Percentiles rank a stretch among this genome's conserved stretches.
Conservation (phyloP, 1,139 yeast species). For the Williopsis jadinii region DNA sequence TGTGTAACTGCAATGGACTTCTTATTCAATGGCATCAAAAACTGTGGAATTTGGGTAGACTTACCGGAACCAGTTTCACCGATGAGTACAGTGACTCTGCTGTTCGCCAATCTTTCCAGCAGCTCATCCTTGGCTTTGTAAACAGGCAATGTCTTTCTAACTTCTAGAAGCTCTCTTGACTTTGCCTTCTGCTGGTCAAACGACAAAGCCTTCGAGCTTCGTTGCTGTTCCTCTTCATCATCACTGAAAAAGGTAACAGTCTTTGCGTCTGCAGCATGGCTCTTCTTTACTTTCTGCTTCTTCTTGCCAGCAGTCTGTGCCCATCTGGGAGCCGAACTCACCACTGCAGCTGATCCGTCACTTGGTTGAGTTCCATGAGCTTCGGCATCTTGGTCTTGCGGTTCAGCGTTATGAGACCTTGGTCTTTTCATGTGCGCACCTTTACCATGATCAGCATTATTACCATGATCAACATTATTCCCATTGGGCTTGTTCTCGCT, state of each 20-base stretch:
- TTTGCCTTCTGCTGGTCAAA: conserved; percentile 27
- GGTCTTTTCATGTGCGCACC: too few species aligned
- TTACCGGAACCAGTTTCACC: conserved; percentile 99
- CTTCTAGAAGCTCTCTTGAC: conserved; percentile 40
- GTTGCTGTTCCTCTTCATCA: conserved; percentile 23
- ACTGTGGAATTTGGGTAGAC: conserved; percentile 96
- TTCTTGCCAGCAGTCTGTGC: conserved; percentile 4
- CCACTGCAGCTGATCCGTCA: too few species aligned
- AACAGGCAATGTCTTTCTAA: conserved; percentile 64
- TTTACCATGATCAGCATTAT: neutral
- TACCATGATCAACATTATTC: neutral
- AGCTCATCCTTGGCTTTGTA: conserved; percentile 65
- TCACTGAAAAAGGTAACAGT: conserved; percentile 28
- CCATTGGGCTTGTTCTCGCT: neutral
- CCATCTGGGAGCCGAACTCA: neutral
- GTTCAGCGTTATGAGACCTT: neutral
- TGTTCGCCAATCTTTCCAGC: conserved; percentile 42
- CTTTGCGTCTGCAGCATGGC: conserved; percentile 5
- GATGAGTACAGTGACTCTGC: conserved; percentile 71
- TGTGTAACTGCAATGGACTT: conserved; percentile 85
- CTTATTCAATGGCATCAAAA: conserved; percentile 46
- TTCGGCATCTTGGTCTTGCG: neutral
- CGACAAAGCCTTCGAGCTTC: conserved; percentile 4
- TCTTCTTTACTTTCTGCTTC: conserved; percentile 1
- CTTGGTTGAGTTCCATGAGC: too few species aligned